Evolutionary conservation across 371 early-diverging fungal genomes (phyloP).

Genomic region (Mortierella polycephala): DNA sequence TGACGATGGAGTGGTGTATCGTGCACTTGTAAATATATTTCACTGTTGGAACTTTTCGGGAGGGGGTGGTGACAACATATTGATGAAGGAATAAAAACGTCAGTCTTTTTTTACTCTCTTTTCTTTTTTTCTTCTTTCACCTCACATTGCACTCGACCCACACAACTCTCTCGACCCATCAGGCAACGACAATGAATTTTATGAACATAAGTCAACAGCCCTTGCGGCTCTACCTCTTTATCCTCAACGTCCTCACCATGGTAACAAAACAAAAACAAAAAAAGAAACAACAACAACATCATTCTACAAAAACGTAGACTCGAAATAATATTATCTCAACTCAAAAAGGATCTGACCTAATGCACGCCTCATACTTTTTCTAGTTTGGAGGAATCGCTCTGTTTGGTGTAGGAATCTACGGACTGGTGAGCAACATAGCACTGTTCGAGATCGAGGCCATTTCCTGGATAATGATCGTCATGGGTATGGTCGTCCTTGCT

Average conservation of each 20-base stretch:
- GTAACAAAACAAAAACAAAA: constrained; percentile 2
- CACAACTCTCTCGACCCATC: not conserved
- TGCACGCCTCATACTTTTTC: not conserved
- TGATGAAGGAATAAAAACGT: not conserved
- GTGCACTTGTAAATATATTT: not conserved
- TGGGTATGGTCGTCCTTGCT: constrained; percentile 17
- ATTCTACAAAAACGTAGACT: not conserved
- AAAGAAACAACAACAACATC: too few relatives aligned
- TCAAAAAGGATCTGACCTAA: not conserved
- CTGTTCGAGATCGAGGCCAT: constrained; percentile 11
- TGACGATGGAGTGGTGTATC: not conserved
- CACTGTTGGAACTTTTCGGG: not conserved
- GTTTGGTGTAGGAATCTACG: constrained; percentile 22
- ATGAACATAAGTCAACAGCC: constrained; percentile 17
- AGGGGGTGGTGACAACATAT: not conserved
- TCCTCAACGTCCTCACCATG: constrained; percentile 21
- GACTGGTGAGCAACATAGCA: constrained; percentile 3
- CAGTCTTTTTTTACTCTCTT: not conserved
- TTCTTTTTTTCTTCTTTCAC: not conserved
- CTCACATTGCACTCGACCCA: not conserved
- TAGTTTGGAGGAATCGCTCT: constrained; percentile 27
- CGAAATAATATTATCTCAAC: not conserved
- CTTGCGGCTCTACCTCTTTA: constrained; percentile 22
- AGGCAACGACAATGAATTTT: constrained; percentile 5
- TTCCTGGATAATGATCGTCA: constrained; percentile 22